These are phyloP conservation scores for Chrysanthemum lavandulifolium DNA, from an alignment of 129 eudicot species.

Conservation along the genomic window DNA sequence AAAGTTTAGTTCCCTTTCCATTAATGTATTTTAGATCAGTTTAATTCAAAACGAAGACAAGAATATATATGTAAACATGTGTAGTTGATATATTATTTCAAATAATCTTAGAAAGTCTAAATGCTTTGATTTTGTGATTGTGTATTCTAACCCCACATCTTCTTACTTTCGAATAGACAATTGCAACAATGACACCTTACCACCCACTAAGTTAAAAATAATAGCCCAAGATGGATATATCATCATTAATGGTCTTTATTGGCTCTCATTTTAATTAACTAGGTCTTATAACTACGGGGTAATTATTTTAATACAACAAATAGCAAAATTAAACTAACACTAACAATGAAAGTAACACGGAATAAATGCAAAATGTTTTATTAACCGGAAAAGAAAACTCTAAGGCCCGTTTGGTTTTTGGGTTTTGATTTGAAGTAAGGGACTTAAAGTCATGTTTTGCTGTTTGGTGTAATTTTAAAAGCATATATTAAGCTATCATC, in stretches of 20 bases:
- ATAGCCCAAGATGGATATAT: conserved; percentile 19
- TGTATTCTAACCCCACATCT: conserved; percentile 21
- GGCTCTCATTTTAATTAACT: conserved; percentile 4
- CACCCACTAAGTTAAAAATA: conserved; percentile 35
- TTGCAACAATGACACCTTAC: conserved; percentile 34
- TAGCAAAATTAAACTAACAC: background rate
- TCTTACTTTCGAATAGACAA: conserved; percentile 31
- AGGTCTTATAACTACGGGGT: background rate
- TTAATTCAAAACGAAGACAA: too few relatives aligned
- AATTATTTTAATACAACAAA: too few relatives aligned
- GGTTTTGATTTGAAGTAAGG: too few relatives aligned
- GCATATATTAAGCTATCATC: too few relatives aligned
- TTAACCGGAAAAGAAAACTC: too few relatives aligned
- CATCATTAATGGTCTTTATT: conserved; percentile 18
- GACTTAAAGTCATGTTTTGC: too few relatives aligned
- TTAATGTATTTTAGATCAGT: background rate
- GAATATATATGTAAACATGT: too few relatives aligned
- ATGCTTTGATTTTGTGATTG: conserved; percentile 13
- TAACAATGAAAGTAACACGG: background rate
- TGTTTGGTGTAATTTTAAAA: too few relatives aligned
- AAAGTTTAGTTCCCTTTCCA: background rate
- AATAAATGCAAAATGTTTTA: too few relatives aligned
- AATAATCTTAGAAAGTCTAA: background rate
- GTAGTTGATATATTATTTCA: too few relatives aligned
- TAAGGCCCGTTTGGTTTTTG: too few relatives aligned